phyloP scores from a whole-genome alignment of 2,329 filamentous ascomycete genomes.

The Arthrocladium fulminans region DNA sequence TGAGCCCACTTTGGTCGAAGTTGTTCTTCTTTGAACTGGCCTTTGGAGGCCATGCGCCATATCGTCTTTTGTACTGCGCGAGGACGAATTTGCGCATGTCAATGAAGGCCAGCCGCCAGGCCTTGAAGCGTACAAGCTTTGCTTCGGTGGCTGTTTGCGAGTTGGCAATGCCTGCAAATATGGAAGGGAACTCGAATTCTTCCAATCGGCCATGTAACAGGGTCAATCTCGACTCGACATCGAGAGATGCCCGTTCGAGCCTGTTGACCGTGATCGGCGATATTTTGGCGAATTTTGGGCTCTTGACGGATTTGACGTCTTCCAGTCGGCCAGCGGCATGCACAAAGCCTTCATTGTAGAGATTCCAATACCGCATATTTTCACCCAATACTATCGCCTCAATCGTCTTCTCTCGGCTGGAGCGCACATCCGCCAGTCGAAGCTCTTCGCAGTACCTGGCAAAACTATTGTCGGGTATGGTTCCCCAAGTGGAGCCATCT shows the following conservation, averaged over 20 bases:
- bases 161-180: slow-evolving; percentile 81
- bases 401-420: slow-evolving; percentile 78
- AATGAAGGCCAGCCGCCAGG: slow-evolving; percentile 67
- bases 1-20: slow-evolving; percentile 76
- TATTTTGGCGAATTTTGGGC: slow-evolving; percentile 61
- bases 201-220: slow-evolving; percentile 65
- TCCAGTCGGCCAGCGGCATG: slow-evolving; percentile 82
- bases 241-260: slow-evolving; percentile 73
- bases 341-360: slow-evolving; percentile 87
- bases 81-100: slow-evolving; percentile 67
- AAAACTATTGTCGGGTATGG: slow-evolving; percentile 46
- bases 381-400: slow-evolving; percentile 86
- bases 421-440: slow-evolving; percentile 66
- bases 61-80: slow-evolving; percentile 58
- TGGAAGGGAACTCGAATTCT: slow-evolving; percentile 80
- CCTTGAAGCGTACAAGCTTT: slow-evolving; percentile 70
- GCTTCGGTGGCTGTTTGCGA: slow-evolving; percentile 70
- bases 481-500: slow-evolving; percentile 56
- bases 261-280: slow-evolving; percentile 63
- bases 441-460: slow-evolving; percentile 64
- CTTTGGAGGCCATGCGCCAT: slow-evolving; percentile 81
- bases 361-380: slow-evolving; percentile 65
- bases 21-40: slow-evolving; percentile 85
- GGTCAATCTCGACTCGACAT: slow-evolving; percentile 63
- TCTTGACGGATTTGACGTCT: slow-evolving; percentile 59